Evolutionary conservation across 345 rosid species (phyloP).

Genomic region (Citrus inodora): DNA sequence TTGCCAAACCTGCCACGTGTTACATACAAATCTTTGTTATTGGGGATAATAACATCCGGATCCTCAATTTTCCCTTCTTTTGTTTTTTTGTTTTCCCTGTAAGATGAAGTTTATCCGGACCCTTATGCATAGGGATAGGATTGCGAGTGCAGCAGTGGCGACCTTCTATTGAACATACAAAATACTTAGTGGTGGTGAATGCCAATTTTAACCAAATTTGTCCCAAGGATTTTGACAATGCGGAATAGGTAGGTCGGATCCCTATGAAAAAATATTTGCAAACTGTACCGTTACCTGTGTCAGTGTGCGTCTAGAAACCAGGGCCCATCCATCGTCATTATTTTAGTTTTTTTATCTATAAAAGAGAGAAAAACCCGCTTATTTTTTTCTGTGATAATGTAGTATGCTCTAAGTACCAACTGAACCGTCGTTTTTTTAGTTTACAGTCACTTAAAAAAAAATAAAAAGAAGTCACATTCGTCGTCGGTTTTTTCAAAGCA

Average conservation of each 20-base stretch:
- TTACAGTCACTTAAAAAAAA: too few species aligned
- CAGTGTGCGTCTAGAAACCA: background rate
- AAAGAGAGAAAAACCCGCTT: constrained; percentile 10
- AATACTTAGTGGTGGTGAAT: too few species aligned
- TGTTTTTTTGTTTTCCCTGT: too few species aligned
- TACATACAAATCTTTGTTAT: background rate
- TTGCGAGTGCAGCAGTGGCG: too few species aligned
- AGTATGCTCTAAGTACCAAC: background rate
- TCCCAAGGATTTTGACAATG: too few species aligned
- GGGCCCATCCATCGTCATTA: background rate
- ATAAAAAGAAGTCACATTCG: background rate
- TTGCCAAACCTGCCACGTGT: constrained; percentile 47
- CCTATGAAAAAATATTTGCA: background rate
- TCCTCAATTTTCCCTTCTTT: background rate
- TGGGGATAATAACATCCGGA: background rate
- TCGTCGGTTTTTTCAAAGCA: constrained; percentile 29
- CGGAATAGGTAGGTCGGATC: too few species aligned
- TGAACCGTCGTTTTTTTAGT: constrained; percentile 17
- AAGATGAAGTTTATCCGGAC: too few species aligned
- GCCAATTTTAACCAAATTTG: too few species aligned
- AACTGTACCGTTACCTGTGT: background rate
- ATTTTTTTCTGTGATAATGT: background rate
- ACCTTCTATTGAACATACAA: too few species aligned
- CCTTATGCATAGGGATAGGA: too few species aligned
- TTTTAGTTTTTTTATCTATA: background rate